Evolutionary conservation across 2,329 filamentous ascomycete genomes (phyloP).

Genomic region (Capronia epimyces): DNA sequence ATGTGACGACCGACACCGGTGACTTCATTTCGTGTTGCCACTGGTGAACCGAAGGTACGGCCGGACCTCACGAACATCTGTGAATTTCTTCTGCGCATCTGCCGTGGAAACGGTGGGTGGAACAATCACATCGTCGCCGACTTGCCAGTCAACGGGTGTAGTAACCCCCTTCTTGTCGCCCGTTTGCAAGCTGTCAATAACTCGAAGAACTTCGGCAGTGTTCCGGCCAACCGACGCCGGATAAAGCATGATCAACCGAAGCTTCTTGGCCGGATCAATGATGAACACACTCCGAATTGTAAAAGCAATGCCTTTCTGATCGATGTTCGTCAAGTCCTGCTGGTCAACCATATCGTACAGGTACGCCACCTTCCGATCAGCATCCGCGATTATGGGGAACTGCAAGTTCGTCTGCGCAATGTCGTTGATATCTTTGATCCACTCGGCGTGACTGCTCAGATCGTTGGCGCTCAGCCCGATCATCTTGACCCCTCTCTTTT

Average conservation of each 20-base stretch:
- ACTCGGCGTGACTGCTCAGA: conserved; percentile 73
- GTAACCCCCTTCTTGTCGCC: conserved; percentile 84
- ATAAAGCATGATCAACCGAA: conserved; percentile 87
- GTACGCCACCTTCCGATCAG: conserved; percentile 69
- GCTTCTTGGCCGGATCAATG: conserved; percentile 90
- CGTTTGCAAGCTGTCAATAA: conserved; percentile 72
- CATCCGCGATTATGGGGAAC: conserved; percentile 79
- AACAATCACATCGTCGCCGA: conserved; percentile 87
- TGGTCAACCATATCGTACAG: conserved; percentile 79
- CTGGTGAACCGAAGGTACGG: conserved; percentile 38
- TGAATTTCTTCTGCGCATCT: conserved; percentile 83
- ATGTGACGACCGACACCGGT: background rate
- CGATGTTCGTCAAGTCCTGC: conserved; percentile 75
- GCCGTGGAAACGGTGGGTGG: conserved; percentile 76
- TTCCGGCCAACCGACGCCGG: conserved; percentile 85
- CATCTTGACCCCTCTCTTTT: conserved; percentile 80
- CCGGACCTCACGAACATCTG: conserved; percentile 60
- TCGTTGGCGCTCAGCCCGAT: conserved; percentile 85
- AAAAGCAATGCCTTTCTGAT: conserved; percentile 77
- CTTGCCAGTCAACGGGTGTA: conserved; percentile 85
- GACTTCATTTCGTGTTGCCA: conserved; percentile 17
- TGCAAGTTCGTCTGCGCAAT: conserved; percentile 63
- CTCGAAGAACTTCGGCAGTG: conserved; percentile 70
- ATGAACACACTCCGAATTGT: conserved; percentile 93
- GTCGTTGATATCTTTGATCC: conserved; percentile 86